Conservation (phyloP, 2,329 filamentous ascomycete genomes). For the Pyrenophora graminea region DNA sequence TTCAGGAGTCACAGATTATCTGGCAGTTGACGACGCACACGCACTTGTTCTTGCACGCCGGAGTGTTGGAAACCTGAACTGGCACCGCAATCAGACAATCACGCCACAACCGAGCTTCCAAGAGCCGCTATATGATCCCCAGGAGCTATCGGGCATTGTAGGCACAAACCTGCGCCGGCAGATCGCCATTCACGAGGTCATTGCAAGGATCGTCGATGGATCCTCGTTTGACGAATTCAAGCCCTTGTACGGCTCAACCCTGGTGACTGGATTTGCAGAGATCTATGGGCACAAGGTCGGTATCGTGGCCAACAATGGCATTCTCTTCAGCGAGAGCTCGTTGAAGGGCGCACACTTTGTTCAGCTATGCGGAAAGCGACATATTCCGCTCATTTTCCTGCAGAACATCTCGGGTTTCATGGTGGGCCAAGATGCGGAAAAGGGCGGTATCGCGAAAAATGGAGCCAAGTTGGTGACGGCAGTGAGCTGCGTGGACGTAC, state of each 20-base stretch:
- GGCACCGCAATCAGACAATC: slow-evolving; percentile 59
- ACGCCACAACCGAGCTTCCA: slow-evolving; percentile 55
- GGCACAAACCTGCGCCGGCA: slow-evolving; percentile 87
- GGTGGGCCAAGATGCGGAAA: slow-evolving; percentile 91
- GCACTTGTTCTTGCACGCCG: slow-evolving; percentile 83
- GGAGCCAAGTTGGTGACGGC: slow-evolving; percentile 96
- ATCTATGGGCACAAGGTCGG: slow-evolving; percentile 91
- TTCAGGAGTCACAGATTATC: slow-evolving; percentile 92
- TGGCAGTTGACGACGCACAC: slow-evolving; percentile 92
- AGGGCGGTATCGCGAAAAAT: slow-evolving; percentile 95
- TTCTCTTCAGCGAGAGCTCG: slow-evolving; percentile 85
- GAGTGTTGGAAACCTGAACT: slow-evolving; percentile 88
- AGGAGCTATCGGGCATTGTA: slow-evolving; percentile 85
- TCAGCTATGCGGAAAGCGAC: slow-evolving; percentile 87
- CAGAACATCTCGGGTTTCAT: slow-evolving; percentile 99
- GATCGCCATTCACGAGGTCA: slow-evolving; percentile 85
- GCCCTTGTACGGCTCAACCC: slow-evolving; percentile 81
- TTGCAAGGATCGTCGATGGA: slow-evolving; percentile 89
- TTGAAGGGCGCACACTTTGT: slow-evolving; percentile 97
- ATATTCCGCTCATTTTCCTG: slow-evolving; percentile 87
- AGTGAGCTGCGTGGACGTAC: slow-evolving; percentile 89
- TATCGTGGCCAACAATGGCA: slow-evolving; percentile 94
- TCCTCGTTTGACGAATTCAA: slow-evolving; percentile 95
- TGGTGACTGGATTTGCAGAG: slow-evolving; percentile 85
- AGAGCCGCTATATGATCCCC: slow-evolving; percentile 78